Conservation (phyloP, 805 yeast genomes). For the Torulaspora microellipsoides region DNA sequence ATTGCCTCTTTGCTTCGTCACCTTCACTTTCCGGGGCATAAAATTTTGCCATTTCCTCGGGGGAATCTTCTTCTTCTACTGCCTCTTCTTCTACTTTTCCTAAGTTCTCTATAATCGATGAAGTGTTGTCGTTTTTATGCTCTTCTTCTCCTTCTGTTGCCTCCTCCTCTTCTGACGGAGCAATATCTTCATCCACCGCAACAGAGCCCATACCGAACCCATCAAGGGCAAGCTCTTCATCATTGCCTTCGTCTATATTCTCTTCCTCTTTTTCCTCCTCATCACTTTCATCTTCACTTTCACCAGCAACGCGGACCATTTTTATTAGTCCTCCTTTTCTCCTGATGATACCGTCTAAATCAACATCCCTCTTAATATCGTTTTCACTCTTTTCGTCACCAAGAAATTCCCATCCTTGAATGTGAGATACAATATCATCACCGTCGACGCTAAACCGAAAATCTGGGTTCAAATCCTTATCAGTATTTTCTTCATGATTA, state of each 20-base stretch:
- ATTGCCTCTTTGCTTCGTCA: conserved; percentile 46
- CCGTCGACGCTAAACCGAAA: conserved; percentile 68
- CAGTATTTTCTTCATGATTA: conserved; percentile 36
- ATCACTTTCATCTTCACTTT: conserved; percentile 37
- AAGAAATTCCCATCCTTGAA: conserved; percentile 83
- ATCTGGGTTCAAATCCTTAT: conserved; percentile 65
- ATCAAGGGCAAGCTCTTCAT: conserved; percentile 37
- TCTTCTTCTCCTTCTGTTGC: conserved; percentile 32
- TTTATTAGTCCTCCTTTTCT: conserved; percentile 76
- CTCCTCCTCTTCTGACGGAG: conserved; percentile 27
- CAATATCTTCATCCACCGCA: conserved; percentile 27
- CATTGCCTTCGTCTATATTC: conserved; percentile 35
- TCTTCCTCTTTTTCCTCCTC: conserved; percentile 44
- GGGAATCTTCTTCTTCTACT: conserved; percentile 39
- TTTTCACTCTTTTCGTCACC: conserved; percentile 33
- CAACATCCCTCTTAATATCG: conserved; percentile 55
- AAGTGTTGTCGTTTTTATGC: conserved; percentile 29
- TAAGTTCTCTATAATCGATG: conserved; percentile 26
- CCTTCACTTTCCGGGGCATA: conserved; percentile 58
- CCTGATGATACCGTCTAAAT: conserved; percentile 80
- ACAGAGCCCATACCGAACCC: conserved; percentile 38
- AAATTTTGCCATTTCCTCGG: conserved; percentile 77
- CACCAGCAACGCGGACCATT: conserved; percentile 43
- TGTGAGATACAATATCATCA: conserved; percentile 42
- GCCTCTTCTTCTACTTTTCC: conserved; percentile 30